phyloP scores from a whole-genome alignment of 768 basidiomycete species.

The Lentinula aciculospora region DNA sequence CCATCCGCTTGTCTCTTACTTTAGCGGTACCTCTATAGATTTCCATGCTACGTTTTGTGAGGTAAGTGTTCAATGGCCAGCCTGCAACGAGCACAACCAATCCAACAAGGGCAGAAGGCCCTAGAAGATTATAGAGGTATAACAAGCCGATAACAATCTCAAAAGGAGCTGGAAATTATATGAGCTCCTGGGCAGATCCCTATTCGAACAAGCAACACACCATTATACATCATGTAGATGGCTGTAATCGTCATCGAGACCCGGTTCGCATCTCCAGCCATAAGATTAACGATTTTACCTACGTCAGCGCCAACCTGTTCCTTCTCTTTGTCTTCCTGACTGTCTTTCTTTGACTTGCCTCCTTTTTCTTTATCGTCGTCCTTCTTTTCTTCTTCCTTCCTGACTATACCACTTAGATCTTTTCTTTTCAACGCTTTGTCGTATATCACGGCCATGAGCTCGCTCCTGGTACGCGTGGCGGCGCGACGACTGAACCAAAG shows the following conservation, averaged over 20 bases:
- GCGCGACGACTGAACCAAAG: conserved; percentile 82
- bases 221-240: conserved; percentile 51
- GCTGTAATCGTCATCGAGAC: conserved; percentile 50
- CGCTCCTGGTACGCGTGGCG: conserved; percentile 62
- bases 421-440: conserved; percentile 82
- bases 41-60: conserved; percentile 53
- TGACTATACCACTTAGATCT: conserved; percentile 76
- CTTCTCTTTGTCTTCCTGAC: conserved; percentile 30
- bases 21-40: conserved; percentile 55
- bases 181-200: neutral
- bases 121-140: conserved; percentile 74
- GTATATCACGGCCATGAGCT: conserved; percentile 83
- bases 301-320: conserved; percentile 70
- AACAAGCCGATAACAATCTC: conserved; percentile 67
- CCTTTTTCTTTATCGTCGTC: conserved; percentile 16
- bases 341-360: conserved; percentile 5
- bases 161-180: conserved; percentile 48
- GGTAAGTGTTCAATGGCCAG: conserved; percentile 66
- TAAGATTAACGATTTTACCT: conserved; percentile 87
- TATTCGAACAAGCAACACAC: neutral
- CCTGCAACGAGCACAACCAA: conserved; percentile 60
- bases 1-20: conserved; percentile 74
- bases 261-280: conserved; percentile 73
- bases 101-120: conserved; percentile 70
- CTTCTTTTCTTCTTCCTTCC: conserved; percentile 35